Base-by-base conservation (phyloP, 306 rosid species). In the Sindora glabra region DNA sequence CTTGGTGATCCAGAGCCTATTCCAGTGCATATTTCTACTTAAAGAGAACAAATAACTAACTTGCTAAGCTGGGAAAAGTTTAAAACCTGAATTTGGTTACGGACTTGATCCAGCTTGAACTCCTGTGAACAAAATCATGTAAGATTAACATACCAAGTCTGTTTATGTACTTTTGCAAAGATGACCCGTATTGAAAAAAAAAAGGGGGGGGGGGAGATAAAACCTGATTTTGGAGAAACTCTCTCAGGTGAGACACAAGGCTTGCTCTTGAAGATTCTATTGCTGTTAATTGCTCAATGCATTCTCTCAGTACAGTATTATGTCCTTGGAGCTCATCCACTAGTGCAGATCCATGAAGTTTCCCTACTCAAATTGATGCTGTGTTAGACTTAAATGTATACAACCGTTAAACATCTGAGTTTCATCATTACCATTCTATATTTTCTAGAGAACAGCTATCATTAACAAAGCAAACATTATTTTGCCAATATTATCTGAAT, bases 151-250 rank as follows among this genome's bases (percentile, higher is more conserved):
- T 68, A 23, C 36, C 26, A 33, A 41, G 22, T 47, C 2, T 46
- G 24, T 47, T 4, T 53, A 46, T 44, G 37, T 37, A 27, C 23
- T 36, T 64, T 46, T 11, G 21, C 16, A 65, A 23, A 38, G 12
- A 24, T 30, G 15, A 41, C 62, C 48, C 26, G 38, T 47, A 61
- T 14, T 29, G n/a, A n/a, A 14, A 64, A 67, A 68, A 9, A 4
- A 5, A 3, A 4, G 5, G 5, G 34, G 34, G 8, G 34, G 34
- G 34, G 34, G 33, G 39, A 14, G 15, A 38, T 21, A 38, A 27
- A 68, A 94, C 99, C 99, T 94, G 96, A 80, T 94, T 95, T 62
- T 73, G 83, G 51, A 94, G 92, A 72, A 95, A 94, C 72, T 86
- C 95, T 52, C 86, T 82, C 76, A 94, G 64, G 61, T 84, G 90